Evolutionary conservation across 2,329 filamentous ascomycete genomes (phyloP).

Genomic region (Fonsecaea pugnacius): DNA sequence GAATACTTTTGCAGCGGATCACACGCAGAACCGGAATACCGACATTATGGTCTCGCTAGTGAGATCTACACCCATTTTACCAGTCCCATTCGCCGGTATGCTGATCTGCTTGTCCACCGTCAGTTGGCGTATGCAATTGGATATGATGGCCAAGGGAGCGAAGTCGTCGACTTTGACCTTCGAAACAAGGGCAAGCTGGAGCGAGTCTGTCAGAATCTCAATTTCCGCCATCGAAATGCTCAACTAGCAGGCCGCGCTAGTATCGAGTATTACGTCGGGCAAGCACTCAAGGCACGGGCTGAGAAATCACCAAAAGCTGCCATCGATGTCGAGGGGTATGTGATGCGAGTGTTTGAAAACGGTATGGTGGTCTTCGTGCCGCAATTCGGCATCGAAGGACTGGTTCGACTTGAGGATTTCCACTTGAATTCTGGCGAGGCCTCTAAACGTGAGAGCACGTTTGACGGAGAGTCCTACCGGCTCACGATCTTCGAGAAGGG

Average conservation of each 20-base stretch:
- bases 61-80: conserved; percentile 99
- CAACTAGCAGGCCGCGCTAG: conserved; percentile 92
- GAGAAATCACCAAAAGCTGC: conserved; percentile 49
- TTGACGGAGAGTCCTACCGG: conserved; percentile 83
- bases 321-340: conserved; percentile 85
- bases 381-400: conserved; percentile 89
- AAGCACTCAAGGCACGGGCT: conserved; percentile 79
- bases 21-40: conserved; percentile 90
- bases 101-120: conserved; percentile 91
- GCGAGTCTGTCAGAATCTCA: conserved; percentile 97
- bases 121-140: conserved; percentile 95
- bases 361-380: conserved; percentile 97
- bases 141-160: conserved; percentile 64
- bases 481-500: conserved; percentile 65
- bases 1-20: conserved; percentile 98
- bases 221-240: conserved; percentile 93
- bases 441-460: conserved; percentile 70
- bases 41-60: conserved; percentile 93
- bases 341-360: conserved; percentile 97
- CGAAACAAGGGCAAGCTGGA: conserved; percentile 84
- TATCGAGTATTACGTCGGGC: conserved; percentile 97
- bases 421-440: conserved; percentile 61
- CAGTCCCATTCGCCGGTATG: conserved; percentile 93
- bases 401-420: conserved; percentile 85
- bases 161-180: conserved; percentile 77